Evolutionary conservation across 495 filamentous ascomycete species (phyloP).

Genomic region (Podospora bellae-mahoneyi): DNA sequence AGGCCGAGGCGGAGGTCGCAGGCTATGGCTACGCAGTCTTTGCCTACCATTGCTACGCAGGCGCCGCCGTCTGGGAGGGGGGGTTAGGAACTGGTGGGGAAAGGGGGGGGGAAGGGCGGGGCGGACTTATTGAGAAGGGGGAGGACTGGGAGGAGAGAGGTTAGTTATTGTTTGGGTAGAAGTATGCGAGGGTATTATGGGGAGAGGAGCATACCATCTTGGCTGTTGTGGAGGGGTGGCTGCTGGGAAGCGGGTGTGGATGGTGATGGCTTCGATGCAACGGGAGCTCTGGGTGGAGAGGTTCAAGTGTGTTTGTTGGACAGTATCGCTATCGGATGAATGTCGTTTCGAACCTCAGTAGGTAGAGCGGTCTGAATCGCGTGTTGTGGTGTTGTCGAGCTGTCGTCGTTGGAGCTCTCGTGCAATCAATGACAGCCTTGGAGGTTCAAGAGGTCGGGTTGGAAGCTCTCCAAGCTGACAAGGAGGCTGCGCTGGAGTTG

Average conservation of each 20-base stretch:
- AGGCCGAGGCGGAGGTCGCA: slow-evolving; percentile 97
- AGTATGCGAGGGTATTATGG: background rate
- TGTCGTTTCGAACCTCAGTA: background rate
- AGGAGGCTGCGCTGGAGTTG: slow-evolving; percentile 14
- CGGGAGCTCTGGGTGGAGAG: background rate
- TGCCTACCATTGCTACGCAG: slow-evolving; percentile 97
- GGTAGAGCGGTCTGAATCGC: background rate
- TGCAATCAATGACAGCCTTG: slow-evolving; percentile 7
- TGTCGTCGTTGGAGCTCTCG: slow-evolving; percentile 20
- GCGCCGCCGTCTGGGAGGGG: slow-evolving; percentile 75
- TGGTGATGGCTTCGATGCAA: slow-evolving; percentile 10
- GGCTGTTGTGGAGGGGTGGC: slow-evolving; percentile 9
- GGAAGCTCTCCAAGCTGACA: slow-evolving; percentile 28
- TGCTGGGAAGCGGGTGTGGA: slow-evolving; percentile 2
- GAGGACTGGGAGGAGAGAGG: slow-evolving; percentile 50
- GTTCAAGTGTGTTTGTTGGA: background rate
- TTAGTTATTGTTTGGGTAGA: background rate
- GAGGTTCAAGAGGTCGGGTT: slow-evolving; percentile 14
- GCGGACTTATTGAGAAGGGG: slow-evolving; percentile 84
- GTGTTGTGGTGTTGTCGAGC: slow-evolving; percentile 10
- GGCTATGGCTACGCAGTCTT: slow-evolving; percentile 98
- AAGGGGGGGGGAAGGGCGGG: slow-evolving; percentile 3
- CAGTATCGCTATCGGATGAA: background rate
- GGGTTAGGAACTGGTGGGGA: slow-evolving; percentile 11
- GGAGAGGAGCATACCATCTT: slow-evolving; percentile 27